phyloP scores from a whole-genome alignment of 345 rosid genomes.

The Corymbia maculata region DNA sequence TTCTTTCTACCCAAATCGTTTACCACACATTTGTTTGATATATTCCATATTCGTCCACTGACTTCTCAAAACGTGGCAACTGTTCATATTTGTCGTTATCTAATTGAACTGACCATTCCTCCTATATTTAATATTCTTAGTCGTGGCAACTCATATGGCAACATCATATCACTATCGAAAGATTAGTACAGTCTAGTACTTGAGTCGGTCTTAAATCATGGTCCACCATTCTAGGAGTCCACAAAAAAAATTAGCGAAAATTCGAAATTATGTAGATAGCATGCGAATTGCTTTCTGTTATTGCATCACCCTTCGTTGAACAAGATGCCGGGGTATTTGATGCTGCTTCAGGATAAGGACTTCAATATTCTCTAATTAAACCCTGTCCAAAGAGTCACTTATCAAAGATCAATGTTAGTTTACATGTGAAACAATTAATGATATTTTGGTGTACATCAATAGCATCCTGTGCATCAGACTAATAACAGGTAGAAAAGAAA shows the following conservation, averaged over 20 bases:
- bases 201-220: background rate
- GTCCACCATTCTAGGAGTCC: background rate
- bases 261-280: background rate
- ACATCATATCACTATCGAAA: background rate
- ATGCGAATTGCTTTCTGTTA: background rate
- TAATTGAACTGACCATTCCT: background rate
- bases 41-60: background rate
- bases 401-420: background rate
- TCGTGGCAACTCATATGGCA: background rate
- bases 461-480: background rate
- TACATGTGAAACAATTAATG: background rate
- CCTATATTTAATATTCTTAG: background rate
- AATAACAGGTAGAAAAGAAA: background rate
- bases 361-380: background rate
- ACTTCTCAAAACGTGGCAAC: background rate
- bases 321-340: background rate
- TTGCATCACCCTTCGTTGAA: background rate
- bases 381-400: background rate
- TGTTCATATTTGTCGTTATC: background rate
- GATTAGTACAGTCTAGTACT: background rate
- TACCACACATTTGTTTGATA: background rate
- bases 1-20: background rate
- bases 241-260: background rate
- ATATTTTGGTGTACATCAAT: background rate
- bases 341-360: background rate